Evolutionary conservation across 805 yeast species (phyloP), one percentile per base, ranked within the genome.

Genomic region (Metschnikowia dekortorum): DNA sequence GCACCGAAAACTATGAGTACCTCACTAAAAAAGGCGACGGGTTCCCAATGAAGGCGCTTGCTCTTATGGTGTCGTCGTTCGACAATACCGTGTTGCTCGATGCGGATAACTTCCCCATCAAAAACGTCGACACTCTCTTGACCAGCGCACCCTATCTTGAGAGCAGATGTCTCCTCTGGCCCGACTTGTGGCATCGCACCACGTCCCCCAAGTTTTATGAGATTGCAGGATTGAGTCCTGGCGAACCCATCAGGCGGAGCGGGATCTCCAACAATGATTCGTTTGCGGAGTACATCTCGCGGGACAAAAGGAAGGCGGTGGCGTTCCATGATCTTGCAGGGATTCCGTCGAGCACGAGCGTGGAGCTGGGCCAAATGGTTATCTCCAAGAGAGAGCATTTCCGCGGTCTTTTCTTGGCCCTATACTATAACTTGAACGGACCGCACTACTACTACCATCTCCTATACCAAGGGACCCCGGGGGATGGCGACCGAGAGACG

Each of bases 71-170:
- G 1, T 74, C 81, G 10, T 67, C 75, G 2, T 78, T 78, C 55
- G 75, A 76, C 51, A 71, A 75, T 44, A 70, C 68, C 29, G 60
- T 78, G 10, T 63, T 74, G 39, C 57, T 78, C 37, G 83, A 78
- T 56, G 72, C 81, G 8, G 83, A 78, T 57, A 72, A 73, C 48
- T 64, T 76, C 42, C 71, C 79, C 2, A 70, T 76, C 31, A 60
- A 63, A 38, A 70, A 73, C 53, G 79, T 79, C 4, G 76, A 73
- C 47, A 29, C 37, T 6, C 49, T 70, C 7, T 64, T 70, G 29
- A 49, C 53, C 1, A 60, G 68, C 0, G 46, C 46, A 33, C 55
- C 59, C 1, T 61, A 46, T 28, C 49, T 49, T 29, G 39, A 53
- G 14, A 49, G 53, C 16, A 55, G 54, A 16, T 54, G 59, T 37